Conservation (phyloP, 2,329 filamentous ascomycete genomes). For the Aureobasidium sp. region DNA sequence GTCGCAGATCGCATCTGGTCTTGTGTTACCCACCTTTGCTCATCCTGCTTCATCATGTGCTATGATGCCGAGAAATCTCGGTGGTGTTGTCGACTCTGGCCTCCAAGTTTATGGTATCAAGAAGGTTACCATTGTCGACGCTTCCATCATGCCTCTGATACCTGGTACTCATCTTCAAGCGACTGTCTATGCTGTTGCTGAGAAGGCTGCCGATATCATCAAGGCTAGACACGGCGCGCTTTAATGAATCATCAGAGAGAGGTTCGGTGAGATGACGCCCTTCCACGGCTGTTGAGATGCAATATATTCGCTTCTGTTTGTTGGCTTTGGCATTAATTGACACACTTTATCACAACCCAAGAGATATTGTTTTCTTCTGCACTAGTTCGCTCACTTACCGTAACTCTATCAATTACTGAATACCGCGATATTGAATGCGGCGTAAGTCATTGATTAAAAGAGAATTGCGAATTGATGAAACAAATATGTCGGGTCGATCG, state of each 20-base stretch:
- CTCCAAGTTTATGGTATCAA: conserved; percentile 27
- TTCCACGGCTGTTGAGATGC: conserved; percentile 19
- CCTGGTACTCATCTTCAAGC: conserved; percentile 28
- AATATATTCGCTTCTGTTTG: neutral
- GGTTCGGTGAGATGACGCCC: conserved; percentile 17
- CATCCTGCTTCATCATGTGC: conserved; percentile 27
- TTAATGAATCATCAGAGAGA: conserved; percentile 25
- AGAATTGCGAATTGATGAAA: neutral
- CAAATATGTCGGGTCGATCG: neutral
- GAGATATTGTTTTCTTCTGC: too few relatives aligned
- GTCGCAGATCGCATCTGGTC: conserved; percentile 12
- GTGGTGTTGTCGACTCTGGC: conserved; percentile 26
- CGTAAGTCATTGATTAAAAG: too few relatives aligned
- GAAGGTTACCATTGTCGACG: conserved; percentile 29
- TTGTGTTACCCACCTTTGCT: conserved; percentile 21
- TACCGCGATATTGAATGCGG: neutral
- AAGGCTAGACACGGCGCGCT: conserved; percentile 20
- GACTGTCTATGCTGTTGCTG: conserved; percentile 30
- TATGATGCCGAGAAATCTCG: conserved; percentile 25
- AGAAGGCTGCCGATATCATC: conserved; percentile 26
- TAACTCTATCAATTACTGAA: neutral
- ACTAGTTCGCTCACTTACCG: too few relatives aligned
- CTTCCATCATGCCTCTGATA: conserved; percentile 25
- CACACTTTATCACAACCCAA: neutral
- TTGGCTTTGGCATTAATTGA: neutral